Conservation (phyloP, 306 rosid genomes). For the Dalbergia cochinchinensis region DNA sequence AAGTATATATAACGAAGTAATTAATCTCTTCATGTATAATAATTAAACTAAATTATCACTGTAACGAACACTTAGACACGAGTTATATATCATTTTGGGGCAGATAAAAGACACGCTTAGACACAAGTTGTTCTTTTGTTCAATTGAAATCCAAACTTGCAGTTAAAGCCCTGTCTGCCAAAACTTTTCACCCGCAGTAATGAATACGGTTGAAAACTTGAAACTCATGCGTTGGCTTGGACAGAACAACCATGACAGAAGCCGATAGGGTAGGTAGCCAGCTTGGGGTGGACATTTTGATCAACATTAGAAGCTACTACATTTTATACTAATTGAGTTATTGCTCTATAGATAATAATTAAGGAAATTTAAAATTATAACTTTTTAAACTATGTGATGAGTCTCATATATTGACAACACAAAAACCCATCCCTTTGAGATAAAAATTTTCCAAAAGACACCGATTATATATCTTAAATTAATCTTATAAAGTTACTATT, state of each 20-base stretch:
- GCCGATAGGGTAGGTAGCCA: neutral
- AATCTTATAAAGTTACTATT: too few relatives aligned
- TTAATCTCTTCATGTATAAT: neutral
- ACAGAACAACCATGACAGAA: neutral
- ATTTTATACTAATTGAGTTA: too few relatives aligned
- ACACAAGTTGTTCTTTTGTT: slow-evolving; percentile 1
- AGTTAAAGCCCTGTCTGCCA: slow-evolving; percentile 27
- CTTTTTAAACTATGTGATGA: too few relatives aligned
- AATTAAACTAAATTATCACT: neutral
- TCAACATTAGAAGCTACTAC: too few relatives aligned
- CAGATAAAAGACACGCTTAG: neutral
- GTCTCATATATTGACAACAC: too few relatives aligned
- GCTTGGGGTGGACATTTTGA: neutral
- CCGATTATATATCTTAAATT: too few relatives aligned
- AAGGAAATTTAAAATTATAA: too few relatives aligned
- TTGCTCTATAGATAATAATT: too few relatives aligned
- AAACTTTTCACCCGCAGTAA: slow-evolving; percentile 19
- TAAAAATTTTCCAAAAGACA: too few relatives aligned
- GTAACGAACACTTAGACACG: too few relatives aligned
- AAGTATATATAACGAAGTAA: neutral
- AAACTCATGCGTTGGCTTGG: slow-evolving; percentile 41
- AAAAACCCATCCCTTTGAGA: too few relatives aligned
- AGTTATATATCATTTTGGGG: too few relatives aligned
- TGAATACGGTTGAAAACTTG: slow-evolving; percentile 34
- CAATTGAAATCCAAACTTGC: slow-evolving; percentile 30